Base-by-base conservation (phyloP, 2,329 filamentous ascomycete genomes). In the Sclerotinia nivalis region DNA sequence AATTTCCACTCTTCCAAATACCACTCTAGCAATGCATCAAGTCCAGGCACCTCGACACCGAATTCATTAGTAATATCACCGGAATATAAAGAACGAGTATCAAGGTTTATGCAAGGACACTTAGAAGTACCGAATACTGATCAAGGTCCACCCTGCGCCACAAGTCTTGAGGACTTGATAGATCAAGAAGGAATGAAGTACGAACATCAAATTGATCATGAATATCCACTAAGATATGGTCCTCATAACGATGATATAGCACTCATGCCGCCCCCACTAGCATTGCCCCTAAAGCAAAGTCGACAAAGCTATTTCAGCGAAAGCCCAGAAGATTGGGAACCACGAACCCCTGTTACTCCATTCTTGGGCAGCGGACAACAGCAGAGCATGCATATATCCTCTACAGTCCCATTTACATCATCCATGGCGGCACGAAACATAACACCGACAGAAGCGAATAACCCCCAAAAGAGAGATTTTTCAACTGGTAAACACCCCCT, bases 401-500 rank as follows among this genome's bases (percentile, higher is more conserved):
- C 43, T 34, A 22, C 45, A 28, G 56, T 68, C 18, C 62, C 56
- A 68, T 61, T 18, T 45, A 40, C 45, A 43, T 34, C 66, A 28
- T 52, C n/a, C 18, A 65, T 52, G 45, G n/a, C 12, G 18, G 18
- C 66, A 25, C 9, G 45, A 52, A 28, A n/a, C 1, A 52, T 22
- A 8, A 45, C 28, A n/a, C 25, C 20, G n/a, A 8, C 66, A 8
- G 34, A 37, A 54, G 13, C 45, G n/a, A 65, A 40, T 18, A 52
- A 40, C 6, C 13, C 34, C 20, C 43, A 34, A 25, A 73, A 60
- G 31, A 70, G 28, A 25, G 45, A n/a, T 9, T 74, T 74, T 45
- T 69, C 62, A 45, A 65, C 54, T 12, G 71, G 71, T 22, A 72
- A 72, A 55, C 70, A 71, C 49, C 73, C 71, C 8, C 43, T 73